A percentile compares a stretch with the other conserved stretches of the same genome.
These are phyloP conservation scores for Penicillium verrucosum DNA, from an alignment of 2,329 filamentous ascomycete species.

Conservation along the genomic window DNA sequence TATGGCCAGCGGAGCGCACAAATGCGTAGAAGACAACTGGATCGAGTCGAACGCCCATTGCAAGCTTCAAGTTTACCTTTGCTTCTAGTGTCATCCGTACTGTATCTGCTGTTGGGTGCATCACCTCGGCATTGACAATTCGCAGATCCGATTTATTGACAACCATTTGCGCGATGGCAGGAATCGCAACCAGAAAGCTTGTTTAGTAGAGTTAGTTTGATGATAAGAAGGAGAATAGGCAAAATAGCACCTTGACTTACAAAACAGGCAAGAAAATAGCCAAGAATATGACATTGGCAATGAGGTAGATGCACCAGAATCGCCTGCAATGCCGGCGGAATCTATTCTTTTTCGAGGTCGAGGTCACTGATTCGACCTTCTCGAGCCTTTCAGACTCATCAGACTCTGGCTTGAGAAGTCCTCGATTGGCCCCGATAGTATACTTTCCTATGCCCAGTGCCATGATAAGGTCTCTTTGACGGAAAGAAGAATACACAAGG, in stretches of 20 bases:
- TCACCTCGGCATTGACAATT: constrained; percentile 26
- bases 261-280: constrained; percentile 48
- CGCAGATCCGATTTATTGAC: constrained; percentile 44
- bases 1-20: constrained; percentile 11
- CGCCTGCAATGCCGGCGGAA: constrained; percentile 43
- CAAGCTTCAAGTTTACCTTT: constrained; percentile 19
- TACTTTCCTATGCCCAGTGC: constrained; percentile 3
- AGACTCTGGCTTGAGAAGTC: constrained; percentile 9
- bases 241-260: constrained; percentile 32
- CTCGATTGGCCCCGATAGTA: constrained; percentile 16
- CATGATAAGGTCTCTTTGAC: background rate
- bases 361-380: constrained; percentile 13
- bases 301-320: constrained; percentile 47
- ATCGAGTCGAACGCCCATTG: constrained; percentile 19
- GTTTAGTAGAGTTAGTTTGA: background rate
- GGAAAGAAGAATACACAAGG: background rate
- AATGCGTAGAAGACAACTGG: constrained; percentile 16
- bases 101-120: constrained; percentile 20
- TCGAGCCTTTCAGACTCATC: constrained; percentile 7
- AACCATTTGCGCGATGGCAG: constrained; percentile 47
- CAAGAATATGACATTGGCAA: constrained; percentile 42
- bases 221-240: background rate
- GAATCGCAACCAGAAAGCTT: constrained; percentile 49
- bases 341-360: constrained; percentile 29
- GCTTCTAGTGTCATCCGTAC: constrained; percentile 20